Conservation (phyloP, 768 basidiomycete species). For the Harrya chromipes region DNA sequence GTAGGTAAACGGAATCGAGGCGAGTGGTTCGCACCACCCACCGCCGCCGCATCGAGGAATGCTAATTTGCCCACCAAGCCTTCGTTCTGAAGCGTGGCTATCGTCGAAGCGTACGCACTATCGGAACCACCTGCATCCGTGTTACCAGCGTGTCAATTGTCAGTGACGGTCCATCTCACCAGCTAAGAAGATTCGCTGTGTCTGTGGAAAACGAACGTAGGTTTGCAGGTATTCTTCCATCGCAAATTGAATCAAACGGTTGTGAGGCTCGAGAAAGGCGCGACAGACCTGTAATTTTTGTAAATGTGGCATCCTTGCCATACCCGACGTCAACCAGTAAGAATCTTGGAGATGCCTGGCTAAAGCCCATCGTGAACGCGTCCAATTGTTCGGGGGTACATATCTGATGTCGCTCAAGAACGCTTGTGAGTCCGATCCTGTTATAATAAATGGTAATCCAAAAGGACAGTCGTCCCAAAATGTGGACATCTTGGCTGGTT, state of each 20-base stretch:
- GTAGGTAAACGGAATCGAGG: constrained; percentile 50
- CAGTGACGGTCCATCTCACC: constrained; percentile 38
- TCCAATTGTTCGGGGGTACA: constrained; percentile 68
- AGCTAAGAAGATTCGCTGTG: constrained; percentile 68
- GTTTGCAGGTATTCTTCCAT: constrained; percentile 65
- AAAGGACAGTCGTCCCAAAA: constrained; percentile 65
- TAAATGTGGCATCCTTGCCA: constrained; percentile 56
- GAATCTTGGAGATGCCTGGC: constrained; percentile 71
- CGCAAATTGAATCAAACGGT: not conserved
- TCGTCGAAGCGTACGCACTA: constrained; percentile 52
- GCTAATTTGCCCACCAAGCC: constrained; percentile 66
- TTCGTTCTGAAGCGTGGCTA: constrained; percentile 56
- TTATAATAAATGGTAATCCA: constrained; percentile 76
- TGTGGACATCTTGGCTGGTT: constrained; percentile 55
- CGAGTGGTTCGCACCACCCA: constrained; percentile 41
- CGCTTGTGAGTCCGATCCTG: constrained; percentile 51
- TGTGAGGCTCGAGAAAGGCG: not conserved
- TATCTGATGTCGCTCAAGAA: constrained; percentile 48
- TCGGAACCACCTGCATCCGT: constrained; percentile 49
- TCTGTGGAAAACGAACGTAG: constrained; percentile 70
- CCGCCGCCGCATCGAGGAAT: constrained; percentile 50
- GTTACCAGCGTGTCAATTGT: constrained; percentile 3
- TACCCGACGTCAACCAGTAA: constrained; percentile 65
- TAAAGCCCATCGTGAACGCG: constrained; percentile 69
- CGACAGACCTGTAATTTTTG: constrained; percentile 65